Conservation (phyloP, 2,329 filamentous ascomycete species). For the Scopulariopsis brevicaulis region DNA sequence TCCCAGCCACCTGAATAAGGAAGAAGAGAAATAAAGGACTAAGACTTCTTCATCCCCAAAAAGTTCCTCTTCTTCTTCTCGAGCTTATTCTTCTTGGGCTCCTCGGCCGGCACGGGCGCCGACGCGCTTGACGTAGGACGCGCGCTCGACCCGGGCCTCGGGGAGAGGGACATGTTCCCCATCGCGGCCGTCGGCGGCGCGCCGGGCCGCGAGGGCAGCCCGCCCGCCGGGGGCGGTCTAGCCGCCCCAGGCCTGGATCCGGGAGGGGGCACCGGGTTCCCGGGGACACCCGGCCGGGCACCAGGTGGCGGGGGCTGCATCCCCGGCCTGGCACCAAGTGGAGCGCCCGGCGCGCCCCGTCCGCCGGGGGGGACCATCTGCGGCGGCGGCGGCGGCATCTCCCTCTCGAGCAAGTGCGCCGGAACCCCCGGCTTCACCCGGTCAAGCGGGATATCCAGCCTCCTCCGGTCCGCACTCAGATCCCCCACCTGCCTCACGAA, state of each 20-base stretch:
- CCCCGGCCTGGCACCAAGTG: constrained; percentile 9
- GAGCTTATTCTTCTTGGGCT: constrained; percentile 33
- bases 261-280: background rate
- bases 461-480: constrained; percentile 61
- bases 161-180: constrained; percentile 38
- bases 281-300: background rate
- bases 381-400: constrained; percentile 4
- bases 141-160: constrained; percentile 4
- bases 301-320: background rate
- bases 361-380: background rate
- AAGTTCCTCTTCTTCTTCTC: constrained; percentile 52
- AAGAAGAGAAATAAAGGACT: background rate
- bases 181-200: constrained; percentile 42
- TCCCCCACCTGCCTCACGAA: constrained; percentile 78
- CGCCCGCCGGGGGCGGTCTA: constrained; percentile 8
- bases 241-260: constrained; percentile 9
- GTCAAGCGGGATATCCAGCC: constrained; percentile 72
- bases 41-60: constrained; percentile 45
- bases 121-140: constrained; percentile 5
- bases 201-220: constrained; percentile 22
- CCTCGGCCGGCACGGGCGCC: constrained; percentile 10
- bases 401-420: constrained; percentile 70
- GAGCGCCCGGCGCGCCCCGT: constrained; percentile 5
- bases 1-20: background rate
- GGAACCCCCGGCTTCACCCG: constrained; percentile 72